Evolutionary conservation across 345 rosid species (phyloP), one percentile per base, ranked within the genome.

Genomic region (Cardiospermum halicacabum): DNA sequence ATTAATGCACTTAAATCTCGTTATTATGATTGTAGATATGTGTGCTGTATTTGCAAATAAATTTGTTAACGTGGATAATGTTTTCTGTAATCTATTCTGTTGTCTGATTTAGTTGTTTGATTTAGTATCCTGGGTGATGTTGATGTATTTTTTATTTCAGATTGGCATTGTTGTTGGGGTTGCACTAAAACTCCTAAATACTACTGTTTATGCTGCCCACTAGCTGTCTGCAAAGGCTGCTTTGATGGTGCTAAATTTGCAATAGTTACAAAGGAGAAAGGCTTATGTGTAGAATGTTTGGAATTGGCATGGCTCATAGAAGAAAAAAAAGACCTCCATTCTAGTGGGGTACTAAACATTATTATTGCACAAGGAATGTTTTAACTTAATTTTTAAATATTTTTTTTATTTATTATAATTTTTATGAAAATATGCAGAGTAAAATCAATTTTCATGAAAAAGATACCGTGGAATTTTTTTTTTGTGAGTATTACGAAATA

Each of bases 121-220:
- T 51, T 39, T n/a, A 60, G 36, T 50, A 55, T 26, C n/a, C n/a
- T n/a, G n/a, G n/a, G n/a, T n/a, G n/a, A n/a, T n/a, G n/a, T n/a
- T 31, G n/a, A 16, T 43, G 2, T 21, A 22, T 37, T 50, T 8
- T 70, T n/a, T 19, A 10, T 85, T 70, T 66, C 82, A 85, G 87
- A 62, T 40, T 76, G 83, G 72, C 87, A 85, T 69, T 71, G 30
- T 53, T 85, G 89, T 75, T 68, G 66, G 27, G 27, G 51, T n/a
- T 85, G 89, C 64, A 4, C 42, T 13, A 80, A 75, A 30, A 11
- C 77, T 26, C 60, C 89, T 19, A 85, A 72, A 64, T 68, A 72
- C 32, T 66, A 64, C 34, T 85, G 89, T 81, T 77, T 78, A 27
- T 76, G 78, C 65, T 85, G 87, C 66, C 82, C 83, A 36, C 64